Evolutionary conservation across 129 eudicot species (phyloP), one percentile per base, ranked within the genome.

Genomic region (Chrysanthemum makinoi): DNA sequence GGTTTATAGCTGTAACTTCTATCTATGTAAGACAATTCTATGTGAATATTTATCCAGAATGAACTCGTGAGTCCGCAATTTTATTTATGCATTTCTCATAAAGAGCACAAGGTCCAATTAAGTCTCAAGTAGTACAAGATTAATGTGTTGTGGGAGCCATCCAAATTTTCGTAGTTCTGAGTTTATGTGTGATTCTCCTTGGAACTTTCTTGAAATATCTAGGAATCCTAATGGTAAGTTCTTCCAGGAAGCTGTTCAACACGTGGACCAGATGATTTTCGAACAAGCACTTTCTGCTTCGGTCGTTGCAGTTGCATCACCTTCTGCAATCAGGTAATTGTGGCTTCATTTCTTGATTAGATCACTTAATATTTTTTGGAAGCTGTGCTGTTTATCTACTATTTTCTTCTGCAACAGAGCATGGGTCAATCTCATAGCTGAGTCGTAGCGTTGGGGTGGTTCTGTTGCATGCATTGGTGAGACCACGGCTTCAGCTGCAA

Each of bases 391-490:
- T 61, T 17, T 56, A 56, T 19, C 62, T 7, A 66, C 30, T 6
- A n/a, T 39, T 10, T 60, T 44, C 14, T 49, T 14, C 19, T 24
- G 67, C 35, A 46, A 75, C 83, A 93, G 98, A 60, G 89, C 91
- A 46, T 93, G 98, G 98, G 76, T 80, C 10, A 70, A 84, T 77
- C 78, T 93, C 75, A 79, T 81, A 20, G 77, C 91, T 3, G 84
- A 77, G 17, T 59, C 79, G 48, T 85, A 76, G 58, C n/a, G 54
- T 49, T 89, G 98, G 98, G 75, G 49, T 46, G 77, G 82, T 74
- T 83, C 86, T 43, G 84, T 83, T 72, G 98, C 96, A 52, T 93
- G 98, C 81, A 93, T 89, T 56, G 98, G 98, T 33, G 98, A 87
- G 76, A 93, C 98, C 69, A 93, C 96, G 75, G 95, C 91, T 78